Percentiles rank a stretch among this genome's conserved stretches.
phyloP scores from a whole-genome alignment of 345 rosid species.

The Populus alba region DNA sequence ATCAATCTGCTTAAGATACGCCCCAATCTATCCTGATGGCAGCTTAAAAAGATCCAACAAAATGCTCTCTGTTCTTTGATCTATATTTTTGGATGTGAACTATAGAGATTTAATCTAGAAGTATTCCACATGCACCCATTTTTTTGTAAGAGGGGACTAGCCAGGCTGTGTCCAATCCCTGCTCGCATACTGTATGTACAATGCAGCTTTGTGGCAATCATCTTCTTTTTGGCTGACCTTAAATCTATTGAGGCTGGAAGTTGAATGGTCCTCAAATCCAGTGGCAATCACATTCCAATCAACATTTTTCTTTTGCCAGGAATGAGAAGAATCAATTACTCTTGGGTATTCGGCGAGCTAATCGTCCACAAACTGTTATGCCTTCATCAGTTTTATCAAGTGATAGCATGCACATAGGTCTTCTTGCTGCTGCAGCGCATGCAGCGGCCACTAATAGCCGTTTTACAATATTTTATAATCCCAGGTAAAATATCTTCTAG shows the following conservation, averaged over 20 bases:
- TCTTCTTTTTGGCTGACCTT: background rate
- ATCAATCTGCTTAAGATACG: background rate
- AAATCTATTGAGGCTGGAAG: background rate
- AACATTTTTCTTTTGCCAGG: background rate
- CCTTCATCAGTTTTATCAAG: constrained; percentile 1
- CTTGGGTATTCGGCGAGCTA: background rate
- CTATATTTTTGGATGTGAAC: background rate
- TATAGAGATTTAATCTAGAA: background rate
- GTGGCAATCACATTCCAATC: background rate
- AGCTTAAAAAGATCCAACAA: background rate
- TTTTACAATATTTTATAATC: background rate
- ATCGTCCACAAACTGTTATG: background rate
- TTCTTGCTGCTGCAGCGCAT: background rate
- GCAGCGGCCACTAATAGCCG: background rate
- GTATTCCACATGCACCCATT: background rate
- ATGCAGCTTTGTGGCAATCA: background rate
- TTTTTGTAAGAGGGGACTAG: background rate
- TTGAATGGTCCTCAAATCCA: background rate
- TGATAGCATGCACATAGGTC: background rate
- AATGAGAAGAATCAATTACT: background rate
- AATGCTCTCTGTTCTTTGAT: background rate
- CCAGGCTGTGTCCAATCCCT: background rate
- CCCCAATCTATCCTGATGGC: background rate
- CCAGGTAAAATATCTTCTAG: background rate
- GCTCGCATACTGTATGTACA: background rate